Conservation (phyloP, 1,284 basidiomycete species). For the Ceratobasidium sp. region DNA sequence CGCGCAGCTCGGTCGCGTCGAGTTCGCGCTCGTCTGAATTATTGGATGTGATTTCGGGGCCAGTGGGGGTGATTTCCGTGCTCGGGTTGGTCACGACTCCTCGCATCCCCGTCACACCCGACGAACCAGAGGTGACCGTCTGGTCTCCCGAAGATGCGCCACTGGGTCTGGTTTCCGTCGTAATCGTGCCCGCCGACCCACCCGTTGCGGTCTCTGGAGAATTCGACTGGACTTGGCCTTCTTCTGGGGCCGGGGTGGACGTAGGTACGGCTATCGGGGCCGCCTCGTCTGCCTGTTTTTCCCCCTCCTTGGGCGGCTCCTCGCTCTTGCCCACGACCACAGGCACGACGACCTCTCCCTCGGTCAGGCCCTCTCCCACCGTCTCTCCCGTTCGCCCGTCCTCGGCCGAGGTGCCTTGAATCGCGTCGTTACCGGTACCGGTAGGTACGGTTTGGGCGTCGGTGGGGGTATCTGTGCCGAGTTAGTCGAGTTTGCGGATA, state of each 20-base stretch:
- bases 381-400: slow-evolving; percentile 5
- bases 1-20: slow-evolving; percentile 39
- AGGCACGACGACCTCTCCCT: slow-evolving; percentile 10
- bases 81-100: slow-evolving; percentile 11
- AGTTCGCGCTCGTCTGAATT: slow-evolving; percentile 2
- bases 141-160: not conserved
- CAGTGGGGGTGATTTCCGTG: slow-evolving; percentile 29
- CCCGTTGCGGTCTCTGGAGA: not conserved
- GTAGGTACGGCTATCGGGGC: not conserved
- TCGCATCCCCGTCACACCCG: not conserved
- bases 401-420: not conserved
- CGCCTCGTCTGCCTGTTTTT: not conserved
- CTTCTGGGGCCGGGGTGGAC: not conserved
- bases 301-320: not conserved
- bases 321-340: slow-evolving; percentile 3
- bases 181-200: slow-evolving; percentile 1
- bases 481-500: not conserved
- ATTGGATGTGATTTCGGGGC: not conserved
- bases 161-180: not conserved
- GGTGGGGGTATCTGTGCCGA: not conserved
- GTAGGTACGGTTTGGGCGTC: too few relatives aligned
- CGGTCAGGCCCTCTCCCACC: slow-evolving; percentile 9
- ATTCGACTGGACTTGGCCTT: not conserved
- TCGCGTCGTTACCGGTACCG: slow-evolving; percentile 9
- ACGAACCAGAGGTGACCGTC: not conserved